Conservation (phyloP, 495 filamentous ascomycete genomes). For the Pyrenula aspistea region DNA sequence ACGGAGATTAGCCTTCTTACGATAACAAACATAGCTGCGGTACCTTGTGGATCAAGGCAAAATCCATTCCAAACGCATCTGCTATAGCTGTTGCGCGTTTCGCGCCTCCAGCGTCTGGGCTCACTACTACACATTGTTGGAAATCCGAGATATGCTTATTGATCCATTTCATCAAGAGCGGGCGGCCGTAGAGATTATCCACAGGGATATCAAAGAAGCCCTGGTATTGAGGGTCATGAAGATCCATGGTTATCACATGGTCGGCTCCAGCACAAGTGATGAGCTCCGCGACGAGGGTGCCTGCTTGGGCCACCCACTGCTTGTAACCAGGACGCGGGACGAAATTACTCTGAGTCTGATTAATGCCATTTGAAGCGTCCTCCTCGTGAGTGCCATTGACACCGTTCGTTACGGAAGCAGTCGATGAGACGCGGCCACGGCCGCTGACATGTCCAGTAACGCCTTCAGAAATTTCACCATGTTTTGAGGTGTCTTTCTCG, state of each 20-base stretch:
- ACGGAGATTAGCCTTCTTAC: slow-evolving; percentile 11
- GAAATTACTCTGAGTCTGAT: slow-evolving; percentile 43
- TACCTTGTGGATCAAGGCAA: slow-evolving; percentile 97
- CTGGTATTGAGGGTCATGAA: slow-evolving; percentile 97
- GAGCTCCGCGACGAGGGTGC: slow-evolving; percentile 87
- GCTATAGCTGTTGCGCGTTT: slow-evolving; percentile 97
- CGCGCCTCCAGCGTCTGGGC: slow-evolving; percentile 90
- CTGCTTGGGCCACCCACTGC: slow-evolving; percentile 96
- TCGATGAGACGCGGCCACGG: slow-evolving; percentile 9
- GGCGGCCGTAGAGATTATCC: slow-evolving; percentile 87
- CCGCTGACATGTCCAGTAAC: background rate
- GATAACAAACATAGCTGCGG: slow-evolving; percentile 9
- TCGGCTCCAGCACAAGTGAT: slow-evolving; percentile 93
- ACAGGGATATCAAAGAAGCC: slow-evolving; percentile 98
- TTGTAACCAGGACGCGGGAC: slow-evolving; percentile 84
- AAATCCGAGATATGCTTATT: slow-evolving; percentile 75
- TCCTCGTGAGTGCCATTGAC: slow-evolving; percentile 35
- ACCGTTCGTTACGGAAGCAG: slow-evolving; percentile 12
- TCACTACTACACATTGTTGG: slow-evolving; percentile 83
- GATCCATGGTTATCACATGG: slow-evolving; percentile 89
- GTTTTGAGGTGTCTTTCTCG: slow-evolving; percentile 25
- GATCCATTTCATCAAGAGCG: slow-evolving; percentile 82
- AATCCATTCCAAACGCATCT: slow-evolving; percentile 80
- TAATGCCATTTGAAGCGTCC: slow-evolving; percentile 34
- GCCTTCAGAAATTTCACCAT: slow-evolving; percentile 49